Base-by-base conservation (phyloP, 495 filamentous ascomycete genomes). In the Penicillium odoratum region DNA sequence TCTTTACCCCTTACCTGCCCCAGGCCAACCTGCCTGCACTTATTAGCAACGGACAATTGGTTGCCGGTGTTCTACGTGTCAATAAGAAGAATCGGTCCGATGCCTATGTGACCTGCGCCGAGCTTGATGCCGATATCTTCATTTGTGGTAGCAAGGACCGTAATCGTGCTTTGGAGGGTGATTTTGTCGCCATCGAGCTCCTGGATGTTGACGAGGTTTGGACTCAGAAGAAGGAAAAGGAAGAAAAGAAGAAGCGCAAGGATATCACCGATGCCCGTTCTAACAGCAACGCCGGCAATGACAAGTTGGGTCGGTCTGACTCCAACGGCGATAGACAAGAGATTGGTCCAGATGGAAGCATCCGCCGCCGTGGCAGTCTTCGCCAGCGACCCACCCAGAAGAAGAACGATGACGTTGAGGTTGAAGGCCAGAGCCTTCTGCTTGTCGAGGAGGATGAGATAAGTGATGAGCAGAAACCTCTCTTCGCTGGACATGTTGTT, bases 61-160 rank as follows among this genome's bases (percentile, higher is more conserved):
- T 98, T 38, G 91, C 94, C 48, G 94, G 94, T 79, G 91, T 97
- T 64, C 87, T 98, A 42, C 89, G 94, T 45, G 94, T 98, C 54
- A 98, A 98, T 81, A 98, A 98, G 80, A 98, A 98, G 81, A 98
- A 98, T 69, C 85, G 94, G 40, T 98, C 94, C 61, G 95, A 98
- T 71, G 94, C 94, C 5, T 98, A 98, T 64, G 94, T 98, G 48
- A 91, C 94, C 16, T 96, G 91, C 40, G 85, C 88, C 40, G 94
- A 98, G 71, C 78, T 98, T 29, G 95, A 98, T 75, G 94, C 94
- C 45, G 94, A 98, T 73, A 98, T 98, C 64, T 98, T 98, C 72
- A 98, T 98, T 65, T 98, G 94, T 65, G 94, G 94, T 67, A 97
- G 93, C 80, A 98, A 98, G 70, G 94, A 98, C 66, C 86, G 94